Conservation (phyloP, 1,139 yeast species). For the Yamadazyma dendronema region DNA sequence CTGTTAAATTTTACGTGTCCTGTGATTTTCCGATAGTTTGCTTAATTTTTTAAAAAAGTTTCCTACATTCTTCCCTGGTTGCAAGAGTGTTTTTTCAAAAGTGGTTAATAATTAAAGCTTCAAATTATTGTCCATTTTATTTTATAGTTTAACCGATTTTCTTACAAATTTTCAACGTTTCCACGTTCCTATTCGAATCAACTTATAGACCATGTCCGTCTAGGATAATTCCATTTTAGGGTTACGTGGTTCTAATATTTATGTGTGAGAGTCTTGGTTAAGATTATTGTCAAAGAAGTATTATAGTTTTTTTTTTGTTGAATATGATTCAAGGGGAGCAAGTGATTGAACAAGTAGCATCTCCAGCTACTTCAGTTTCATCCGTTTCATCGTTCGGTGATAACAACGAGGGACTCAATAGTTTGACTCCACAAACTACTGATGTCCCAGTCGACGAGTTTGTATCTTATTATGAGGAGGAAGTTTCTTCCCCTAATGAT, state of each 20-base stretch:
- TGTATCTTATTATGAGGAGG: conserved; percentile 4
- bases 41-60: too few species aligned
- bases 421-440: not conserved
- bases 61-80: too few species aligned
- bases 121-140: too few species aligned
- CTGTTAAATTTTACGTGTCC: too few species aligned
- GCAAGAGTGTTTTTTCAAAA: too few species aligned
- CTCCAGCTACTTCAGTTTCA: not conserved
- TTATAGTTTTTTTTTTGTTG: not conserved
- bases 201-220: not conserved
- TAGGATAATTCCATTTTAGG: not conserved
- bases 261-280: not conserved
- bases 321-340: not conserved
- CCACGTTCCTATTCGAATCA: conserved; percentile 5
- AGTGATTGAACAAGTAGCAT: not conserved
- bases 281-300: too few species aligned
- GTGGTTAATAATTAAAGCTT: too few species aligned
- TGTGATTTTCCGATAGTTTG: too few species aligned
- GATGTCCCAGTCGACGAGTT: not conserved
- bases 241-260: not conserved
- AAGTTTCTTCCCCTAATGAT: conserved; percentile 31
- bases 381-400: not conserved
- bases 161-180: conserved; percentile 7
- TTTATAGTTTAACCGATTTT: too few species aligned
- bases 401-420: not conserved